Evolutionary conservation across 257 asterid genomes (phyloP), one percentile per base, ranked within the genome.

Genomic region (Jasminum sambac): DNA sequence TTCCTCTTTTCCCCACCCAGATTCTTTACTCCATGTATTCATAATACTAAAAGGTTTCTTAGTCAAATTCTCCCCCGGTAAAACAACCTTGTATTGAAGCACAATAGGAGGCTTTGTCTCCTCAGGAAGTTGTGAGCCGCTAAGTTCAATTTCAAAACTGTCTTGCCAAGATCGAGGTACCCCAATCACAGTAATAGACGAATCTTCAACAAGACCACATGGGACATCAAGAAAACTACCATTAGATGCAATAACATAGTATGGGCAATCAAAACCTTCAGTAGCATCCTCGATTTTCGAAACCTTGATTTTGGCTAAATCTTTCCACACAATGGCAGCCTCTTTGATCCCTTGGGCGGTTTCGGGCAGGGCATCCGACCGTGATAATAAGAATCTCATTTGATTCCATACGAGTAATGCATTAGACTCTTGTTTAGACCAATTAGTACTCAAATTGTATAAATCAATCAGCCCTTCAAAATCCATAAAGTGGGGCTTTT

Each of bases 1-100:
- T 82, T 89, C 96, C 78, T 74, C 93, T 80, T 76, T 83, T 14
- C 96, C 97, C 99, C 99, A 94, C 42, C 95, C 96, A 26, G 83
- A 75, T 66, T 83, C 91, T 72, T 77, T 76, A 42, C 83, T 89
- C 99, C 99, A 94, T 10, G 98, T 26, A 80, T 94, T 91, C 79
- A 91, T 96, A 72, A 75, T 61, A 55, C 80, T 82, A 68, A 89
- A 72, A 11, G 98, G 85, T 67, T 91, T 90, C 77, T 84, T 94
- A 6, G 95, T 88, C 76, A 86, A 82, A 81, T 94, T 94, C 78
- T 89, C 80, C 0, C 96, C 96, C 0, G 96, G 95, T 37, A 91
- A 85, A 64, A 78, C 43, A 26, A 89, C 91, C 68, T 84, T 81
- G 72, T 89, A 94, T 19, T 74, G 83, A 85, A 94, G 78, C 59